Percentiles rank a stretch among this genome's conserved stretches.
phyloP scores from a whole-genome alignment of 2,329 filamentous ascomycete genomes.

The Ceratocystiopsis brevicomis region DNA sequence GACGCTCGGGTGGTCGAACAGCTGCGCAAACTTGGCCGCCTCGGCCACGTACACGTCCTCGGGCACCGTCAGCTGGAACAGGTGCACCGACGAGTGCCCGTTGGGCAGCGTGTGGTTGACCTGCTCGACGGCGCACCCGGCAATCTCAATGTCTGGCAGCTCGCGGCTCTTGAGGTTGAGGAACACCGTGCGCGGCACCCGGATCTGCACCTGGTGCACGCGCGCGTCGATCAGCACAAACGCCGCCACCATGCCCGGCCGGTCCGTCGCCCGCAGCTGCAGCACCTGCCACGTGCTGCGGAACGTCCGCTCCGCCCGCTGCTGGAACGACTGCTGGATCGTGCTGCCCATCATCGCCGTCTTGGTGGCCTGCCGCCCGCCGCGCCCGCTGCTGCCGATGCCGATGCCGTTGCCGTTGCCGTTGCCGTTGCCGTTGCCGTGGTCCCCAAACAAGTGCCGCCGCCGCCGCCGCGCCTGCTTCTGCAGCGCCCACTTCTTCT shows the following conservation, averaged over 20 bases:
- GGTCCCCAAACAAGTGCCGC: conserved; percentile 83
- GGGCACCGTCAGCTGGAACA: conserved; percentile 83
- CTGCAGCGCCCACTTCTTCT: conserved; percentile 97
- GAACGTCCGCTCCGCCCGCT: conserved; percentile 78
- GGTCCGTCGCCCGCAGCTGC: conserved; percentile 66
- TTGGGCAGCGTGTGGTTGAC: conserved; percentile 88
- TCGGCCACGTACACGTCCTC: conserved; percentile 79
- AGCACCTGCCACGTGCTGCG: conserved; percentile 90
- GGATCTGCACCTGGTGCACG: conserved; percentile 71
- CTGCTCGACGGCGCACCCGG: conserved; percentile 76
- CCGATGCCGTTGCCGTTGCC: conserved; percentile 24
- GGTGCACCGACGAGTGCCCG: conserved; percentile 77
- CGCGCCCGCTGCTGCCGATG: neutral
- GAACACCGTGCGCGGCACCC: conserved; percentile 76
- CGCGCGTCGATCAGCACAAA: conserved; percentile 89
- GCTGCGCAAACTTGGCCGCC: conserved; percentile 56
- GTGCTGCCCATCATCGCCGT: conserved; percentile 29
- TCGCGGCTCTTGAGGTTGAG: conserved; percentile 79
- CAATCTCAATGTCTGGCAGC: conserved; percentile 71
- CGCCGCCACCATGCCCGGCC: conserved; percentile 68
- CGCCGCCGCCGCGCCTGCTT: conserved; percentile 72
- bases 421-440: conserved; percentile 22
- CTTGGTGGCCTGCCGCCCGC: neutral
- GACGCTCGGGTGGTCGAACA: conserved; percentile 85
- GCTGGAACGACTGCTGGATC: conserved; percentile 59